A percentile compares a stretch with the other conserved stretches of the same genome.
Conservation (phyloP, 192 early-diverging fungal genomes). For the Borealophlyctis nickersoniae region DNA sequence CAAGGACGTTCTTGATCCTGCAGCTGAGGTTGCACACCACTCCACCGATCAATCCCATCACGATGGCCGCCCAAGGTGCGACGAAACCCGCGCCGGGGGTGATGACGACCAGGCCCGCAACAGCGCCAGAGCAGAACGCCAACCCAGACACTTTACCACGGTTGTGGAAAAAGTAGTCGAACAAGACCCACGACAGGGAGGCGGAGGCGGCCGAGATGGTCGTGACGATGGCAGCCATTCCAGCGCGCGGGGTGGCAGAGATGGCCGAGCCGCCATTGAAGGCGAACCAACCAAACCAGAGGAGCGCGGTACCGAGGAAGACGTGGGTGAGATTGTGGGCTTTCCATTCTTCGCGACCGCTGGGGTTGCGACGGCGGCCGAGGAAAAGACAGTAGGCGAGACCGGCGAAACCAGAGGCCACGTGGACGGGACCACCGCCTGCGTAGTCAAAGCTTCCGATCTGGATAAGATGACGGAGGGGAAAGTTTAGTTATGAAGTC, state of each 20-base stretch:
- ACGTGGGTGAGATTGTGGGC: constrained; percentile 93
- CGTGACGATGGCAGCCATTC: constrained; percentile 80
- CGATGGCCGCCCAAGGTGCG: constrained; percentile 72
- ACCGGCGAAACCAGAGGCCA: constrained; percentile 83
- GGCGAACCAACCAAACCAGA: constrained; percentile 97
- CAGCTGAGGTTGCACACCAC: constrained; percentile 77
- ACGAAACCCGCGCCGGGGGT: constrained; percentile 91
- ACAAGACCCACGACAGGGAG: constrained; percentile 77
- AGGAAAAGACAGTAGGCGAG: constrained; percentile 84
- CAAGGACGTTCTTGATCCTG: constrained; percentile 76
- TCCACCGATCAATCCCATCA: constrained; percentile 74
- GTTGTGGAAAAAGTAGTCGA: constrained; percentile 65
- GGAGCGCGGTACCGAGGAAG: constrained; percentile 79
- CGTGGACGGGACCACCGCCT: constrained; percentile 95
- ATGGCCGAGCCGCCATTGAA: constrained; percentile 92
- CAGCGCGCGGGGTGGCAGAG: constrained; percentile 78
- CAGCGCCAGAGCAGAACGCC: constrained; percentile 91
- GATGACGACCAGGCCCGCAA: constrained; percentile 88
- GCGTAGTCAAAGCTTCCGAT: constrained; percentile 92
- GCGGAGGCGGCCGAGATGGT: constrained; percentile 81
- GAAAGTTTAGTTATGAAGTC: not conserved
- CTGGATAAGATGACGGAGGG: constrained; percentile 41
- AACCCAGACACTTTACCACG: constrained; percentile 81
- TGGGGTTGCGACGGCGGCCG: constrained; percentile 66
- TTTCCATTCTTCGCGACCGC: constrained; percentile 65